Percentiles rank a stretch among this genome's conserved stretches.
phyloP scores from a whole-genome alignment of 2,329 filamentous ascomycete genomes.

The Penicillium digitatum region DNA sequence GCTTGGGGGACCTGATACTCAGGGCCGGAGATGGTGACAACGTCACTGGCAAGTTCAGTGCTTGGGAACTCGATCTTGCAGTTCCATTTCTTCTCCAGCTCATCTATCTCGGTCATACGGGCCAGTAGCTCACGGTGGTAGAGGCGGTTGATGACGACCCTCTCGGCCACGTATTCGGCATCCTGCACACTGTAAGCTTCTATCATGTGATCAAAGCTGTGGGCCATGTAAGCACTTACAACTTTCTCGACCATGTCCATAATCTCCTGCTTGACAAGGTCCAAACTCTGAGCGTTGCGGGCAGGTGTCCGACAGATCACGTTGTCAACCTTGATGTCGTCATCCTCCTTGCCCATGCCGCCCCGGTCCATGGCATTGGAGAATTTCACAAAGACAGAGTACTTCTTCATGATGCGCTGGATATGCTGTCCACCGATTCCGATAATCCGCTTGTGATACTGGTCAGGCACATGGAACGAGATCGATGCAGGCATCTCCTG shows the following conservation, averaged over 20 bases:
- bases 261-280: conserved; percentile 97
- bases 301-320: conserved; percentile 97
- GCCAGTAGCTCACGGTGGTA: conserved; percentile 93
- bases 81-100: conserved; percentile 98
- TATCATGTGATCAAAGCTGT: background rate
- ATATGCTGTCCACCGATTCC: conserved; percentile 98
- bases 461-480: conserved; percentile 97
- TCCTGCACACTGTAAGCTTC: conserved; percentile 52
- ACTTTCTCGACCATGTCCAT: conserved; percentile 98
- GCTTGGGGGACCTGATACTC: conserved; percentile 98
- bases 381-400: conserved; percentile 99
- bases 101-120: conserved; percentile 83
- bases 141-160: conserved; percentile 86
- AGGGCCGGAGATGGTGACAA: conserved; percentile 90
- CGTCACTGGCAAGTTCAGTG: conserved; percentile 94
- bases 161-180: conserved; percentile 93
- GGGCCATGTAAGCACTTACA: conserved; percentile 48
- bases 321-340: conserved; percentile 98
- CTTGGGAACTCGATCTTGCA: conserved; percentile 99
- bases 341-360: conserved; percentile 88
- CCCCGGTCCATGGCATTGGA: conserved; percentile 98
- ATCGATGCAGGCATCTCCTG: conserved; percentile 99
- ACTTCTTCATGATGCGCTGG: conserved; percentile 99
- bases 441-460: conserved; percentile 99
- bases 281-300: conserved; percentile 91